Percentiles rank a stretch among this genome's conserved stretches.
phyloP scores from a whole-genome alignment of 179 eudicot genomes.

The Amaranthus tricolor region DNA sequence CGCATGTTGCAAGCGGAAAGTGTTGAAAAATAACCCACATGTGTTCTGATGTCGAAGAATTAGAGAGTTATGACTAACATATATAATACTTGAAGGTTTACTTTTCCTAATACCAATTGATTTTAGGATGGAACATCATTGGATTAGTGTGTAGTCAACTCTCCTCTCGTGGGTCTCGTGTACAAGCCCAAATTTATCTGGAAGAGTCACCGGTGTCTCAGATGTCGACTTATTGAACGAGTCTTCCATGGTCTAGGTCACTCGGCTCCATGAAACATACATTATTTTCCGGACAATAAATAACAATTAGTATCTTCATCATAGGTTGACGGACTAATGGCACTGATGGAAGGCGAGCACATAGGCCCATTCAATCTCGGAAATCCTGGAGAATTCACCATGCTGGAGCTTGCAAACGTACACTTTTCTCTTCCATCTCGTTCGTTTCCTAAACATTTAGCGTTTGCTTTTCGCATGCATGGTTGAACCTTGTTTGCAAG shows the following conservation, averaged over 20 bases:
- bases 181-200: too few relatives aligned
- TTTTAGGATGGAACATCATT: too few relatives aligned
- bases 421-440: background rate
- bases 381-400: constrained; percentile 70
- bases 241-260: background rate
- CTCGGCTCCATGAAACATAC: background rate
- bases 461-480: background rate
- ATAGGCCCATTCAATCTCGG: constrained; percentile 69
- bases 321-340: constrained; percentile 62
- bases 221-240: background rate
- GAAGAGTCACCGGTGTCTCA: background rate
- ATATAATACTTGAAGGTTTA: too few relatives aligned
- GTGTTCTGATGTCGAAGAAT: too few relatives aligned
- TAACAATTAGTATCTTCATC: background rate
- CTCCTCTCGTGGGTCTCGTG: too few relatives aligned
- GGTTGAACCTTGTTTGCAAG: background rate
- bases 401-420: constrained; percentile 72
- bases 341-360: constrained; percentile 67
- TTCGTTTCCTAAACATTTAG: background rate
- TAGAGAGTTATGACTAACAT: too few relatives aligned
- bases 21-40: too few relatives aligned
- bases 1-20: too few relatives aligned
- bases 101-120: too few relatives aligned
- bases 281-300: background rate
- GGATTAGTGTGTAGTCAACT: too few relatives aligned